Evolutionary conservation across 345 rosid genomes (phyloP).

Genomic region (Fremontodendron californicum): DNA sequence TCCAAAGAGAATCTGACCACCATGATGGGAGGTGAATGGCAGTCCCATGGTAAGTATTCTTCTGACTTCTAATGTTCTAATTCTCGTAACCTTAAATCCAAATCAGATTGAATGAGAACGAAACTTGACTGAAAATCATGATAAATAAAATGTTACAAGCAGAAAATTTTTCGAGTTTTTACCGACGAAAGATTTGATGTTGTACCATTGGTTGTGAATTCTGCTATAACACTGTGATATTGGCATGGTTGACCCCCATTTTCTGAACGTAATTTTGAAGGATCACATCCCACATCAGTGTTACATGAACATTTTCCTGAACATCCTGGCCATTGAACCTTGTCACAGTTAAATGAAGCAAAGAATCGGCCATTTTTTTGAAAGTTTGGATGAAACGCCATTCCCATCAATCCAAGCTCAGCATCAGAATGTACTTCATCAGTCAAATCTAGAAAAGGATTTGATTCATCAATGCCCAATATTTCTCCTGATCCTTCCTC

Average conservation of each 20-base stretch:
- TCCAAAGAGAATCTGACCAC: conserved; percentile 56
- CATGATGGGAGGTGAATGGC: conserved; percentile 37
- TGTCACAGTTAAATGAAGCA: conserved; percentile 77
- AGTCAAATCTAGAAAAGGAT: conserved; percentile 62
- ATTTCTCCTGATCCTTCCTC: conserved; percentile 45
- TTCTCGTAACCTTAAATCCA: conserved; percentile 9
- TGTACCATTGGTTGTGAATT: conserved; percentile 59
- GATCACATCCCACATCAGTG: conserved; percentile 75
- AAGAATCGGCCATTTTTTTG: conserved; percentile 60
- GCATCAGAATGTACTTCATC: conserved; percentile 48
- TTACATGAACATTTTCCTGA: conserved; percentile 75
- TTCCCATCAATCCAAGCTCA: conserved; percentile 66
- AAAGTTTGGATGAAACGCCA: conserved; percentile 73
- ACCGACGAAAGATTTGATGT: conserved; percentile 50
- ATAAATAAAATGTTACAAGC: background rate
- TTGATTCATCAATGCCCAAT: conserved; percentile 42
- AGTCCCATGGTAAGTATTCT: conserved; percentile 56
- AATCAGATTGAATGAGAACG: background rate
- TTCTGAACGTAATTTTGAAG: conserved; percentile 52
- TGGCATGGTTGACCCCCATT: conserved; percentile 71
- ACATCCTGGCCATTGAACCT: conserved; percentile 65
- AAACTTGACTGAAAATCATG: background rate
- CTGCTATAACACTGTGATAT: conserved; percentile 61
- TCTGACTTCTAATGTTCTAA: conserved; percentile 36
- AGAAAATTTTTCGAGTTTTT: background rate